A percentile compares a stretch with the other conserved stretches of the same genome.
These are phyloP conservation scores for Drosera spatulata DNA, from an alignment of 179 eudicot genomes.

Conservation along the genomic window DNA sequence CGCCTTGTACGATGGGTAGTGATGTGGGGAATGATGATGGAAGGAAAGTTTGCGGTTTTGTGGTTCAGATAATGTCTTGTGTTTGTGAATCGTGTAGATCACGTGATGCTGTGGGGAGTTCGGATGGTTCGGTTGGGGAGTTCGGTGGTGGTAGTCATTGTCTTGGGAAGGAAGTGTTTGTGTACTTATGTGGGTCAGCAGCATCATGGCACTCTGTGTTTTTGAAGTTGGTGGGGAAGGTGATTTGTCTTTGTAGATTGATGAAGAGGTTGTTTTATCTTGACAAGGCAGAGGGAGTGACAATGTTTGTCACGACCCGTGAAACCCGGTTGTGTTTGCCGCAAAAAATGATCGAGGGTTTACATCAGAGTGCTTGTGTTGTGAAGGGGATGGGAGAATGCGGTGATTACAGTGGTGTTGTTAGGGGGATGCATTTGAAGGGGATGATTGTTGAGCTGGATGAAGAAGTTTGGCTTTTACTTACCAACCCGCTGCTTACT, in stretches of 20 bases:
- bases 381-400: constrained; percentile 40
- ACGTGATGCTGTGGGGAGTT: constrained; percentile 6
- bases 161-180: constrained; percentile 22
- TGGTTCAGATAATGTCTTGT: constrained; percentile 41
- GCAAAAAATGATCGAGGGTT: constrained; percentile 6
- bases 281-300: constrained; percentile 38
- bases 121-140: constrained; percentile 4
- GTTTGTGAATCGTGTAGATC: constrained; percentile 39
- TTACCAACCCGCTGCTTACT: constrained; percentile 42
- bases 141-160: constrained; percentile 15
- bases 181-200: constrained; percentile 52
- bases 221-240: constrained; percentile 34
- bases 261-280: constrained; percentile 65
- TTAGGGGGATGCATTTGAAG: constrained; percentile 56
- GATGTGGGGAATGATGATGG: background rate
- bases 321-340: constrained; percentile 20
- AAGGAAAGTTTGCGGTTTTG: constrained; percentile 35
- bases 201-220: constrained; percentile 61
- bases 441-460: constrained; percentile 82
- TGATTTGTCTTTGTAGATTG: constrained; percentile 35
- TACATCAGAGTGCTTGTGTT: constrained; percentile 5
- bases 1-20: constrained; percentile 29
- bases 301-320: constrained; percentile 52
- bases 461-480: constrained; percentile 57
- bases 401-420: constrained; percentile 59